A percentile compares a stretch with the other conserved stretches of the same genome.
phyloP scores from a whole-genome alignment of 352 stramenopile species.

The Globisporangium cylindrosporum region DNA sequence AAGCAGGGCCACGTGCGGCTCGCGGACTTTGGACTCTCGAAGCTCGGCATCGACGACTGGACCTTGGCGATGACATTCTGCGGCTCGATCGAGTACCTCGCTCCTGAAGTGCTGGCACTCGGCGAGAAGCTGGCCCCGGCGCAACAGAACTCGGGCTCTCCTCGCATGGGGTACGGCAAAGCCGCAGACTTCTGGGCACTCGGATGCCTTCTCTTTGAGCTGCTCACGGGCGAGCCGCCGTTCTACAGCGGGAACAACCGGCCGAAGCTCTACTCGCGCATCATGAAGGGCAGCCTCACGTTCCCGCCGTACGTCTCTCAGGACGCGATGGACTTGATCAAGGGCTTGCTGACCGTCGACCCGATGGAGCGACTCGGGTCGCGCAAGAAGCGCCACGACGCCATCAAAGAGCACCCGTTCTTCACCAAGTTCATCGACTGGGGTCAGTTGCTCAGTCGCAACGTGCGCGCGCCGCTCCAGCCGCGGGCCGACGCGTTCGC shows the following conservation, averaged over 20 bases:
- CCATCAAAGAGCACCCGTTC: slow-evolving; percentile 66
- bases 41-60: slow-evolving; percentile 62
- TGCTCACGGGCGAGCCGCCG: slow-evolving; percentile 84
- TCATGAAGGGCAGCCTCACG: slow-evolving; percentile 39
- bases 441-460: slow-evolving; percentile 40
- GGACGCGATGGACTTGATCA: slow-evolving; percentile 54
- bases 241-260: slow-evolving; percentile 80
- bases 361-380: slow-evolving; percentile 58
- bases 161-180: slow-evolving; percentile 71
- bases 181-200: slow-evolving; percentile 90
- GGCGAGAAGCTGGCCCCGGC: slow-evolving; percentile 24
- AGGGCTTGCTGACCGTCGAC: slow-evolving; percentile 44
- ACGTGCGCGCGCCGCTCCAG: slow-evolving; percentile 55
- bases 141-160: background rate
- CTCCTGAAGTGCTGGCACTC: slow-evolving; percentile 69
- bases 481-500: slow-evolving; percentile 63
- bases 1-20: slow-evolving; percentile 84
- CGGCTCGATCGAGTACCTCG: slow-evolving; percentile 87
- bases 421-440: slow-evolving; percentile 72
- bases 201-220: slow-evolving; percentile 85
- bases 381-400: slow-evolving; percentile 29
- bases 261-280: slow-evolving; percentile 53
- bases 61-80: slow-evolving; percentile 78
- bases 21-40: slow-evolving; percentile 90
- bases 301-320: slow-evolving; percentile 55